phyloP scores from a whole-genome alignment of 2,329 filamentous ascomycete genomes.

The Periconia sp. region DNA sequence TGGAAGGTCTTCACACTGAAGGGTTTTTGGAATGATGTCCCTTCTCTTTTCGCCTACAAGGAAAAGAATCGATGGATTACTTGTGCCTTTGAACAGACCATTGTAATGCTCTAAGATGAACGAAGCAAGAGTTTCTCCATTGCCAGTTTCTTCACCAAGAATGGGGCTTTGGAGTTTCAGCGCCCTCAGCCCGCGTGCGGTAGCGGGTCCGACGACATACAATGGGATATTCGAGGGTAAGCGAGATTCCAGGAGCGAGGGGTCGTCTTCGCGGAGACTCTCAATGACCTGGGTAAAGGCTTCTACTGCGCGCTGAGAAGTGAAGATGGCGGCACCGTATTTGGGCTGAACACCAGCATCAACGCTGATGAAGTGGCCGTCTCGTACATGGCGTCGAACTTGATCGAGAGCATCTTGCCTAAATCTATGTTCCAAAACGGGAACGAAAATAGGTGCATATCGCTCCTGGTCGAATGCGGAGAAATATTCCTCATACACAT shows the following conservation, averaged over 20 bases:
- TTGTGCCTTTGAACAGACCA: conserved; percentile 35
- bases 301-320: conserved; percentile 82
- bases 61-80: conserved; percentile 75
- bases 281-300: conserved; percentile 71
- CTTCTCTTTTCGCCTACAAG: conserved; percentile 87
- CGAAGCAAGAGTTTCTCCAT: conserved; percentile 77
- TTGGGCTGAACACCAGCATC: conserved; percentile 34
- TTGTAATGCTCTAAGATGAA: conserved; percentile 83
- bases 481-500: conserved; percentile 76
- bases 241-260: conserved; percentile 34
- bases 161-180: conserved; percentile 63
- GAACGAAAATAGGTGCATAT: conserved; percentile 74
- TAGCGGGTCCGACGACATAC: conserved; percentile 83
- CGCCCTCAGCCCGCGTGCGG: conserved; percentile 71
- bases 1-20: conserved; percentile 66
- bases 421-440: conserved; percentile 76
- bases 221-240: conserved; percentile 63
- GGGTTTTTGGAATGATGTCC: conserved; percentile 84
- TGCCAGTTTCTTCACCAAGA: conserved; percentile 82
- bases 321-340: conserved; percentile 84
- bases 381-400: conserved; percentile 60
- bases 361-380: conserved; percentile 45
- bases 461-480: conserved; percentile 49
- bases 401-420: conserved; percentile 63
- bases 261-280: conserved; percentile 53